These are phyloP conservation scores for Marchantia polymorpha DNA, from an alignment of 225 moss, liverwort and hornwort genomes.

Conservation along the genomic window DNA sequence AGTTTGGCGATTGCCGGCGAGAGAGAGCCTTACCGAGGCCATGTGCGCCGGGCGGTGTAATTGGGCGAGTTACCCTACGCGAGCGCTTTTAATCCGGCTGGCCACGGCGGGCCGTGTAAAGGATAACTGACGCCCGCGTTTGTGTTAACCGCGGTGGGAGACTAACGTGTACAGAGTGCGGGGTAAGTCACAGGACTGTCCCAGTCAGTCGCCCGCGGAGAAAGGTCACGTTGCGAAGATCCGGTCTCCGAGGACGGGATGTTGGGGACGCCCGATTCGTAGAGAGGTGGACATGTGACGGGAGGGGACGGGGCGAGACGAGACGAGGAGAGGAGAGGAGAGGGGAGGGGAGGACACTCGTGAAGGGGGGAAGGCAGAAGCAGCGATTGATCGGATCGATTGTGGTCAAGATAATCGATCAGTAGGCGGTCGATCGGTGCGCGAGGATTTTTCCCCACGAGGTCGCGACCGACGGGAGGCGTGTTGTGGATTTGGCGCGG, in stretches of 20 bases:
- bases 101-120: background rate
- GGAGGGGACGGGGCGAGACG: background rate
- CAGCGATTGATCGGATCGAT: slow-evolving; percentile 5
- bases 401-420: background rate
- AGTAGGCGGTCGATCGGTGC: background rate
- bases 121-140: background rate
- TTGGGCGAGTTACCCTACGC: slow-evolving; percentile 2
- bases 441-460: background rate
- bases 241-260: slow-evolving; percentile 7
- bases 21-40: background rate
- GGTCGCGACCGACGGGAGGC: too few relatives aligned
- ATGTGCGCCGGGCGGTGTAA: background rate
- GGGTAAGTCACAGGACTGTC: background rate
- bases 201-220: background rate
- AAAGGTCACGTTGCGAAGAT: background rate
- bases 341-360: background rate
- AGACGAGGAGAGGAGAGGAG: background rate
- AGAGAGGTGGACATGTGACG: slow-evolving; percentile 2
- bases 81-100: background rate
- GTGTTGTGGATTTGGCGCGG: background rate
- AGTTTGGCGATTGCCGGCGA: background rate
- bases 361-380: background rate
- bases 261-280: background rate
- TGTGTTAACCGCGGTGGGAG: background rate
- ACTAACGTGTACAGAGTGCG: background rate